Evolutionary conservation across 495 filamentous ascomycete genomes (phyloP).

Genomic region (Hyaloscypha variabilis): DNA sequence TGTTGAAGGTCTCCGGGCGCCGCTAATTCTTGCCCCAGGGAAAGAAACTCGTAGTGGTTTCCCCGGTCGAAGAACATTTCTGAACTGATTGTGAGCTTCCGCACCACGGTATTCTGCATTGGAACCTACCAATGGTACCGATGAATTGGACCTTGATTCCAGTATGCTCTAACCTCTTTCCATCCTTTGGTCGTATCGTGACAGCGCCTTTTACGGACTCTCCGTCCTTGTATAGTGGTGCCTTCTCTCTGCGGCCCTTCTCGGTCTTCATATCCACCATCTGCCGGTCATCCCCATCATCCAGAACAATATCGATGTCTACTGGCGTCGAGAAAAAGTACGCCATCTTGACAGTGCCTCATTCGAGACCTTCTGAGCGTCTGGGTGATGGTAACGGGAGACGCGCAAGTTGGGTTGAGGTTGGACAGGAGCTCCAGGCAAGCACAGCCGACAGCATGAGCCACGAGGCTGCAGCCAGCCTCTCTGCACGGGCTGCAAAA

Average conservation of each 20-base stretch:
- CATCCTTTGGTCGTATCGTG: slow-evolving; percentile 96
- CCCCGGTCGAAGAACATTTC: slow-evolving; percentile 99
- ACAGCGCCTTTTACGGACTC: slow-evolving; percentile 96
- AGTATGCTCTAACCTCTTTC: slow-evolving; percentile 95
- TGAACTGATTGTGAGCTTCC: slow-evolving; percentile 35
- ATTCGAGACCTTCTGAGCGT: background rate
- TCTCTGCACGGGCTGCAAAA: slow-evolving; percentile 16
- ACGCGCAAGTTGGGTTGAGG: slow-evolving; percentile 18
- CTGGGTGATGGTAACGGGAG: background rate
- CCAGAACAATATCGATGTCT: slow-evolving; percentile 98
- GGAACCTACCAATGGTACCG: slow-evolving; percentile 81
- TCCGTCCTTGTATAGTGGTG: slow-evolving; percentile 95
- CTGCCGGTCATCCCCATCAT: slow-evolving; percentile 88
- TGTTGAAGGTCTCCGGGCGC: slow-evolving; percentile 97
- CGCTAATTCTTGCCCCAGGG: slow-evolving; percentile 91
- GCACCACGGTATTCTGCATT: background rate
- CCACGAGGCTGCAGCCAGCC: slow-evolving; percentile 29
- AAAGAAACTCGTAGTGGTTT: slow-evolving; percentile 99
- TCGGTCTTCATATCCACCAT: slow-evolving; percentile 98
- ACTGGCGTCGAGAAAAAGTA: slow-evolving; percentile 98
- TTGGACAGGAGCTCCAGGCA: slow-evolving; percentile 10
- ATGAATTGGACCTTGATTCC: slow-evolving; percentile 99
- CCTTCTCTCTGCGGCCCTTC: slow-evolving; percentile 95
- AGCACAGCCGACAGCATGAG: slow-evolving; percentile 10
- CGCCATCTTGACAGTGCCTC: slow-evolving; percentile 61